Evolutionary conservation across 345 rosid species (phyloP).

Genomic region (Citrus sinensis): DNA sequence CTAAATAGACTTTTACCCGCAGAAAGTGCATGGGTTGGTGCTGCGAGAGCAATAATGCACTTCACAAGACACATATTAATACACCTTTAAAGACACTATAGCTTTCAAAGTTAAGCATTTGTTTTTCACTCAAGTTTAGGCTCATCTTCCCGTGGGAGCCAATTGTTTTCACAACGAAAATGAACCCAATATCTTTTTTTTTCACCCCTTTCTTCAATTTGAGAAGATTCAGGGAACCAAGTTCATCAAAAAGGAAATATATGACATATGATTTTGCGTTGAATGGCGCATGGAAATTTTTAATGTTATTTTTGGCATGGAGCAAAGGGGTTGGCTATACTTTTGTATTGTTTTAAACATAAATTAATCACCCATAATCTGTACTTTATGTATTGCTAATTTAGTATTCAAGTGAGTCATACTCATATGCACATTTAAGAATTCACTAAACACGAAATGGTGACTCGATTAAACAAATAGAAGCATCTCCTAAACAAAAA

Average conservation of each 20-base stretch:
- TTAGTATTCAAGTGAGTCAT: neutral
- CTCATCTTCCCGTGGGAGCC: no score
- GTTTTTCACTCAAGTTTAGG: no score
- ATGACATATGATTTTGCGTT: neutral
- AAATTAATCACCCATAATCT: neutral
- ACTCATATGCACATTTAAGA: neutral
- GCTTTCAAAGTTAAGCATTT: neutral
- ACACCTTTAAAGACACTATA: neutral
- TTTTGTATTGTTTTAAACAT: neutral
- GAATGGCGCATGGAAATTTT: neutral
- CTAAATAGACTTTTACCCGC: neutral
- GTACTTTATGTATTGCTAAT: neutral
- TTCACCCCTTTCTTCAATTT: neutral
- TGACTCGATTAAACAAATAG: constrained; percentile 1
- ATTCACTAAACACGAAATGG: neutral
- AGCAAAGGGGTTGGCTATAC: neutral
- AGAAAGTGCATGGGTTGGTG: neutral
- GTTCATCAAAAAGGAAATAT: neutral
- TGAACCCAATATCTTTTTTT: neutral
- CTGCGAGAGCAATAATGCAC: neutral
- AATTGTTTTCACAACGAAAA: neutral
- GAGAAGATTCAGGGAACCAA: neutral
- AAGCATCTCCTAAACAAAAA: neutral
- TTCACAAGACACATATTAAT: neutral
- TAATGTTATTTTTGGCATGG: neutral